These are phyloP conservation scores for Aspergillus puulaauensis DNA, from an alignment of 2,329 filamentous ascomycete species.

Conservation along the genomic window DNA sequence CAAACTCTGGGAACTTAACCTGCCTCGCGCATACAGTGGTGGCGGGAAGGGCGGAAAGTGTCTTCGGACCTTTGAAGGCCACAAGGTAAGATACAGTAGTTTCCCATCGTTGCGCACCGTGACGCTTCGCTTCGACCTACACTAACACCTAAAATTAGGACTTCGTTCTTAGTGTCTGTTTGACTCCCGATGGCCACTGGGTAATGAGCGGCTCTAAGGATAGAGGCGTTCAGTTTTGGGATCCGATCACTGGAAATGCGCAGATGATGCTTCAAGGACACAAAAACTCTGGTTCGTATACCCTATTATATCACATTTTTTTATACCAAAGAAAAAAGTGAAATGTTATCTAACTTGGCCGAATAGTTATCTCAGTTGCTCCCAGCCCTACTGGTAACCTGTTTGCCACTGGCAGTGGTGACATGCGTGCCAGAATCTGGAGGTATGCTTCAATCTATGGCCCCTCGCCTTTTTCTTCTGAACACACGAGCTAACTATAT, in stretches of 20 bases:
- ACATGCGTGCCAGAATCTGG: constrained; percentile 98
- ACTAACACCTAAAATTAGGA: constrained; percentile 56
- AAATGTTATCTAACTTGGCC: constrained; percentile 15
- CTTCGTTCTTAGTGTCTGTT: constrained; percentile 92
- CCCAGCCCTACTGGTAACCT: constrained; percentile 84
- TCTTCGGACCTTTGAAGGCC: constrained; percentile 94
- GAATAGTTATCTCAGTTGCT: constrained; percentile 85
- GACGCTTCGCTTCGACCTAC: background rate
- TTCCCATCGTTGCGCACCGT: background rate
- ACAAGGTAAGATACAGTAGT: constrained; percentile 65
- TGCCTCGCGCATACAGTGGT: constrained; percentile 66
- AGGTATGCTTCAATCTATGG: constrained; percentile 53
- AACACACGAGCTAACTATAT: constrained; percentile 11
- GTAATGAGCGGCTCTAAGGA: constrained; percentile 98
- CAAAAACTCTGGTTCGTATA: constrained; percentile 77
- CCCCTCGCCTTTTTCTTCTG: background rate
- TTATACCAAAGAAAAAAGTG: background rate
- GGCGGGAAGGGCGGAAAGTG: constrained; percentile 85
- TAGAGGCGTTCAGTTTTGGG: constrained; percentile 97
- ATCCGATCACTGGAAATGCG: constrained; percentile 85
- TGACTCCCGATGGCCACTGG: constrained; percentile 93
- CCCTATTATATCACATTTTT: background rate
- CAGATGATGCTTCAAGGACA: constrained; percentile 99
- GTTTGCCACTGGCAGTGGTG: constrained; percentile 95
- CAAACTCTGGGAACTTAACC: constrained; percentile 95